A percentile compares a stretch with the other conserved stretches of the same genome.
phyloP scores from a whole-genome alignment of 345 rosid genomes.

The Sapria himalayana region DNA sequence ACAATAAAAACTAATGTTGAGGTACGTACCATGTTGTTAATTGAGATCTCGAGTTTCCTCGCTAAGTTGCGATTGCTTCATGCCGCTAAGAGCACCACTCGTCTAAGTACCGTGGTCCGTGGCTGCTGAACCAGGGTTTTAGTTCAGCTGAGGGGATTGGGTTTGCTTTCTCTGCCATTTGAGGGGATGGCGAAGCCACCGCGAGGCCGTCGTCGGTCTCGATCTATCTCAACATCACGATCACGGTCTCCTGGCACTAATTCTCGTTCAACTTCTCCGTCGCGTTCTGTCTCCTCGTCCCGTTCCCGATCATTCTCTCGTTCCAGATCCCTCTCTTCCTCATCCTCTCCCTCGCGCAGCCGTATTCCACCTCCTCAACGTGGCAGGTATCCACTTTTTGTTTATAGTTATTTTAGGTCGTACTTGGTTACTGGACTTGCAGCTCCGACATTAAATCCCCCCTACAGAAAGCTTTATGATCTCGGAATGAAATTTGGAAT shows the following conservation, averaged over 20 bases:
- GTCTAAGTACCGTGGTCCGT: too few relatives aligned
- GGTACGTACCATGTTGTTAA: too few relatives aligned
- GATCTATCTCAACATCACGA: neutral
- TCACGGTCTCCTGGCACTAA: constrained; percentile 1
- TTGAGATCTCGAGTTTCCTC: too few relatives aligned
- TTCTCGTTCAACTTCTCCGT: constrained; percentile 1
- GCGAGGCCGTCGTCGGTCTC: constrained; percentile 3
- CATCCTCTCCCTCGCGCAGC: constrained; percentile 1
- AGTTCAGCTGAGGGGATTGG: too few relatives aligned
- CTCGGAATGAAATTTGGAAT: too few relatives aligned
- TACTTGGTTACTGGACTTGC: neutral
- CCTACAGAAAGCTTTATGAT: neutral
- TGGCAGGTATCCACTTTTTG: neutral
- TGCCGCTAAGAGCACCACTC: too few relatives aligned
- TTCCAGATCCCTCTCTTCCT: constrained; percentile 1
- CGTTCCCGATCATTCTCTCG: constrained; percentile 1
- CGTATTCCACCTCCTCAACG: constrained; percentile 4
- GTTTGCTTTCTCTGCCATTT: too few relatives aligned
- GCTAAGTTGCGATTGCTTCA: too few relatives aligned
- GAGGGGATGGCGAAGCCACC: constrained; percentile 6
- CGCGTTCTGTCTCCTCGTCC: neutral
- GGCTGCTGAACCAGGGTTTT: too few relatives aligned
- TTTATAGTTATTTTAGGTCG: neutral
- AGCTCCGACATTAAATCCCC: neutral
- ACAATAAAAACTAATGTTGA: too few relatives aligned